A percentile compares a stretch with the other conserved stretches of the same genome.
Evolutionary conservation across 306 rosid genomes (phyloP).

Genomic region (Lupinus albus): DNA sequence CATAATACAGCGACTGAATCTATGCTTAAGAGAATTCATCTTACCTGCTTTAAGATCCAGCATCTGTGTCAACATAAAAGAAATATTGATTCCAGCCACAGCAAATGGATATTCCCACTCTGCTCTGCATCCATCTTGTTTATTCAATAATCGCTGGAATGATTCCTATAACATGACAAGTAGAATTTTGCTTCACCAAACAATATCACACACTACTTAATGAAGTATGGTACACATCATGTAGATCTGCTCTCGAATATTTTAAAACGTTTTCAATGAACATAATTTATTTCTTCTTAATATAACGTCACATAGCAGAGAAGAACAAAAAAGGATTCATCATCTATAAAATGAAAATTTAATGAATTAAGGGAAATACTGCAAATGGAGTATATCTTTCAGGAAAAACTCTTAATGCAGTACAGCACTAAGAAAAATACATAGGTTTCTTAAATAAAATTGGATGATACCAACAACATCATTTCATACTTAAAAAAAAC

Average conservation of each 20-base stretch:
- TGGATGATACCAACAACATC: neutral
- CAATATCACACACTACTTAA: constrained; percentile 17
- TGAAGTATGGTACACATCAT: neutral
- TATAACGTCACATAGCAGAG: neutral
- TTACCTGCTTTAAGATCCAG: constrained; percentile 93
- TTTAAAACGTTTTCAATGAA: constrained; percentile 1
- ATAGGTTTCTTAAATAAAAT: neutral
- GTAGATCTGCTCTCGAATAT: constrained; percentile 13
- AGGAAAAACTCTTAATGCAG: neutral
- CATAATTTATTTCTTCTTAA: constrained; percentile 1
- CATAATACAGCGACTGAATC: constrained; percentile 19
- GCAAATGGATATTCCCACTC: constrained; percentile 99
- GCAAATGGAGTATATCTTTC: neutral
- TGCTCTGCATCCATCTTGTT: constrained; percentile 83
- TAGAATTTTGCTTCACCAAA: constrained; percentile 22
- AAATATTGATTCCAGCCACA: constrained; percentile 90
- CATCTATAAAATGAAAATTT: neutral
- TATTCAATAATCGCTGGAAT: constrained; percentile 75
- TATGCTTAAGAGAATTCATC: constrained; percentile 17
- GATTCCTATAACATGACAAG: constrained; percentile 64
- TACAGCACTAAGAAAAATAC: neutral
- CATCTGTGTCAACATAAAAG: constrained; percentile 83
- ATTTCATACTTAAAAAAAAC: no score
- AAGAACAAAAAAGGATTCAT: neutral
- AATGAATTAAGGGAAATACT: neutral